phyloP scores from a whole-genome alignment of 805 yeast species.

The Sungouiella thailandica region DNA sequence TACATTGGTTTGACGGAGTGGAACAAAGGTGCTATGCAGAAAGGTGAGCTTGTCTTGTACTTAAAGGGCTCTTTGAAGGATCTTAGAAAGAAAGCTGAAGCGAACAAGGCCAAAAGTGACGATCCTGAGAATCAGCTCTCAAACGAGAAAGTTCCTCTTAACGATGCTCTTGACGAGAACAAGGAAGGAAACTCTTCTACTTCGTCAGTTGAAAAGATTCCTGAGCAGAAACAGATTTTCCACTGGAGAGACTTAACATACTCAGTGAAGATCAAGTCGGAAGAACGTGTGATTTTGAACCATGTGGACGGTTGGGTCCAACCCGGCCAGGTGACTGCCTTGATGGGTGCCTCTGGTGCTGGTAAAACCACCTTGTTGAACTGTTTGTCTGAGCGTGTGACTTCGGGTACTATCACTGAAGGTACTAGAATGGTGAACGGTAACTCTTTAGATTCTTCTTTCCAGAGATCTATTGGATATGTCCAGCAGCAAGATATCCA shows the following conservation, averaged over 20 bases:
- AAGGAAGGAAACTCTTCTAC: conserved; percentile 9
- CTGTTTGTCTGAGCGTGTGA: conserved; percentile 66
- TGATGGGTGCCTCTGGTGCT: conserved; percentile 87
- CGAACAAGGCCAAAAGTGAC: conserved; percentile 20
- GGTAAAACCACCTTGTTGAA: conserved; percentile 78
- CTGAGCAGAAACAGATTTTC: conserved; percentile 20
- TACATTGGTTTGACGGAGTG: conserved; percentile 35
- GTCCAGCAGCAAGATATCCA: conserved; percentile 81
- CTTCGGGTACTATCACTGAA: conserved; percentile 67
- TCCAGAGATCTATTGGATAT: conserved; percentile 75
- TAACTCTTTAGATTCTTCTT: conserved; percentile 54
- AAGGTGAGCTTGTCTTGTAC: conserved; percentile 33
- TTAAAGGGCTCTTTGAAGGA: conserved; percentile 40
- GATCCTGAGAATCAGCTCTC: conserved; percentile 34
- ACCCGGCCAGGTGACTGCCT: conserved; percentile 77
- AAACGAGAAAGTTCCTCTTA: conserved; percentile 23
- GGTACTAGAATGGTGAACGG: conserved; percentile 62
- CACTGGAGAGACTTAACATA: conserved; percentile 37
- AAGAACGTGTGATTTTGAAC: conserved; percentile 35
- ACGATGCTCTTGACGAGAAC: conserved; percentile 26
- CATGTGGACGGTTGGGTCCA: conserved; percentile 60
- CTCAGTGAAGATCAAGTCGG: conserved; percentile 33
- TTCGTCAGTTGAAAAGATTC: conserved; percentile 9
- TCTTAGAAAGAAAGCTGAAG: conserved; percentile 31
- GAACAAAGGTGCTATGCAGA: conserved; percentile 44